Evolutionary conservation across 225 moss, liverwort and hornwort species (phyloP).

Genomic region (Bryum argenteum): DNA sequence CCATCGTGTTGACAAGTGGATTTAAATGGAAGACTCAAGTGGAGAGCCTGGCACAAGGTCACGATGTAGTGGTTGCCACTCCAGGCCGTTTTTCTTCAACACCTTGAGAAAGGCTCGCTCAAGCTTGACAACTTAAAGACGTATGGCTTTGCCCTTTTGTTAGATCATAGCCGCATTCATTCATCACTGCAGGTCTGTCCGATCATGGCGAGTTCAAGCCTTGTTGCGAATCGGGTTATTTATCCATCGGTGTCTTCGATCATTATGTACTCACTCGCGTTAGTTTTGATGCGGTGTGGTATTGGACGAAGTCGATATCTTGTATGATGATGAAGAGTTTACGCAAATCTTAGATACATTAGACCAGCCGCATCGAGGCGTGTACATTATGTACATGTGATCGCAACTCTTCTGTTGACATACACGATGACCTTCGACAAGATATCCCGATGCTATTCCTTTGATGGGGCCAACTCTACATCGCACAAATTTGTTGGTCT

Average conservation of each 20-base stretch:
- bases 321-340: slow-evolving; percentile 94
- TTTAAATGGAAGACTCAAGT: slow-evolving; percentile 99
- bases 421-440: slow-evolving; percentile 82
- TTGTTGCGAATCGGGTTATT: neutral
- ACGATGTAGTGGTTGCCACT: slow-evolving; percentile 88
- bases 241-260: neutral
- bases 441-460: slow-evolving; percentile 91
- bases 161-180: neutral
- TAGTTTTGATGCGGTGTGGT: slow-evolving; percentile 69
- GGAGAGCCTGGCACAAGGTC: slow-evolving; percentile 84
- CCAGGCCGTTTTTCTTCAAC: slow-evolving; percentile 96
- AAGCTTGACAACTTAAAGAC: slow-evolving; percentile 77
- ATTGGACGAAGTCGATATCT: slow-evolving; percentile 96
- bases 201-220: neutral
- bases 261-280: neutral
- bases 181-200: neutral
- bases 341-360: slow-evolving; percentile 76
- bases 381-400: slow-evolving; percentile 96
- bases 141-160: slow-evolving; percentile 48
- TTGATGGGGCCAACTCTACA: slow-evolving; percentile 94
- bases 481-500: slow-evolving; percentile 83
- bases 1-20: slow-evolving; percentile 88
- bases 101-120: slow-evolving; percentile 80
- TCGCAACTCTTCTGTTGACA: slow-evolving; percentile 95
- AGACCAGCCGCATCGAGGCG: slow-evolving; percentile 79